Base-by-base conservation (phyloP, 148 eudicot genomes). In the Persicaria maculosa region DNA sequence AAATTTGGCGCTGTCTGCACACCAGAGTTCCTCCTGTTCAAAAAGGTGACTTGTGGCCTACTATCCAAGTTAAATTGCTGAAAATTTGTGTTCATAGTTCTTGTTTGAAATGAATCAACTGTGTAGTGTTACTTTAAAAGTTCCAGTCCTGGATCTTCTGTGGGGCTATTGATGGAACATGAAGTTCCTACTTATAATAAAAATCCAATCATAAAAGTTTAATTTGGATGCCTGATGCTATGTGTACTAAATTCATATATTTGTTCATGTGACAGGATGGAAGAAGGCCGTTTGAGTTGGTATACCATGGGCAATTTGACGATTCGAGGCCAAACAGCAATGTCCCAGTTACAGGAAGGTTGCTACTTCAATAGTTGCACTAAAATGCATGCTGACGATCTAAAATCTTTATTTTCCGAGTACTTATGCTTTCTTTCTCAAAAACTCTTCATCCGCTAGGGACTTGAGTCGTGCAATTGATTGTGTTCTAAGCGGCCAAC, bases 1-100 rank as follows among this genome's bases (percentile, higher is more conserved):
- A 91, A 81, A 71, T 95, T 92, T 81, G 91, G 96, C 76, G 99
- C 99, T 74, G 94, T 95, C 78, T 95, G 97, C 82, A 92, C 99
- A 6, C 99, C 96, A 0, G 97, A 95, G 72, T 95, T 95, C 82
- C 89, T 90, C 78, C 86, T 95, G 76, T 95, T 86, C 79, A 92
- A 90, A 81, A 95, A 95, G 96, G 98, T 89, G 74, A 59, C 1
- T 9, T 58, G 25, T 58, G 40, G 40, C 14, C 36, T 48, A 19
- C 36, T 58, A 58, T 58, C 31, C n/a, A 58, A 25, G 68, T 22
- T 25, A 25, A 16, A 62, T 10, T 31, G 14, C 20, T 57, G 25
- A 57, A 57, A 9, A 0, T 5, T 59, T 59, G 4, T 7, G 1
- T 8, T n/a, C 9, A 1, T n/a, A 54, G 59, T 54, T 54, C 9